phyloP scores from a whole-genome alignment of 176 grass and related monocot species.

The Microstegium vimineum region DNA sequence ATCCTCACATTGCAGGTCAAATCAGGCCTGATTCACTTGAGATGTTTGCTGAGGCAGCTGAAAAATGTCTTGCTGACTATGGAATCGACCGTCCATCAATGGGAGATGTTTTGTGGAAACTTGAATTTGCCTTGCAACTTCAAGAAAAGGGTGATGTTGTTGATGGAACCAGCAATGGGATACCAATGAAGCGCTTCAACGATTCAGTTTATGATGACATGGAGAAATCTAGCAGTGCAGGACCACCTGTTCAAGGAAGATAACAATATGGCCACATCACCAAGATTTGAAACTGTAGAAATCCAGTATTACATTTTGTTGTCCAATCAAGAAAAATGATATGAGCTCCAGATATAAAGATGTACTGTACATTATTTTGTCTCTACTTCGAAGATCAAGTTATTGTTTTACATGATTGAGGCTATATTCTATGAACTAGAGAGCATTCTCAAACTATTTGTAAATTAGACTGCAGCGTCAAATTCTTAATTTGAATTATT shows the following conservation, averaged over 20 bases:
- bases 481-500: conserved; percentile 29
- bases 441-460: conserved; percentile 26
- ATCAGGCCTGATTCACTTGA: conserved; percentile 63
- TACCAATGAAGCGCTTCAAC: conserved; percentile 38
- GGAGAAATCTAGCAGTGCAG: conserved; percentile 32
- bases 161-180: conserved; percentile 25
- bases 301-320: conserved; percentile 18
- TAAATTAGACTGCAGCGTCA: conserved; percentile 33
- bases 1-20: conserved; percentile 60
- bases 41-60: conserved; percentile 82
- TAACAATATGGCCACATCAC: conserved; percentile 27
- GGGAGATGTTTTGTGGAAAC: conserved; percentile 96
- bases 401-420: conserved; percentile 39
- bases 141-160: conserved; percentile 57
- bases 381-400: conserved; percentile 28
- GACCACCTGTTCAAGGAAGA: conserved; percentile 50
- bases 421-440: conserved; percentile 29
- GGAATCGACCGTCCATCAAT: conserved; percentile 84
- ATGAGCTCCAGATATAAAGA: conserved; percentile 25
- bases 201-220: neutral
- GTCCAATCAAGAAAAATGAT: neutral
- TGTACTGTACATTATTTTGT: neutral
- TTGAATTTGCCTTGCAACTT: conserved; percentile 88
- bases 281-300: conserved; percentile 19
- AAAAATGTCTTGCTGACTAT: conserved; percentile 95